Base-by-base conservation (phyloP, 2,329 filamentous ascomycete species). In the Pseudogymnoascus sp. region DNA sequence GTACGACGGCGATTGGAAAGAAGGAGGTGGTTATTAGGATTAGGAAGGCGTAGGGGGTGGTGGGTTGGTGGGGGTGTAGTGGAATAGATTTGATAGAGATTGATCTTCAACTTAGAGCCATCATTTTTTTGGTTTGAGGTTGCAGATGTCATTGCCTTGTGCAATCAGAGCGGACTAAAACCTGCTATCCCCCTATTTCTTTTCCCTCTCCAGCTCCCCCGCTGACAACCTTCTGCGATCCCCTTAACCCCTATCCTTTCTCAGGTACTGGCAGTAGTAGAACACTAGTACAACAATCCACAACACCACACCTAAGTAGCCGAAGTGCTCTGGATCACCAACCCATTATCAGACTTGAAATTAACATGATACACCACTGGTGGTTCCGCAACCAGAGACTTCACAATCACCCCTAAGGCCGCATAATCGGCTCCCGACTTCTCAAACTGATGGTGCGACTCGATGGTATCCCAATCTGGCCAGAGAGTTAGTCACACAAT, bases 391-490 rank as follows among this genome's bases (percentile, higher is more conserved):
- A 12, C 25, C 3, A 53, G 1, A 3, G 46, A 31, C 25, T 12
- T 53, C 46, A 53, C 46, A 53, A 53, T 31, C 46, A 53, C 25
- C 25, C 46, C 46, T 8, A 53, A 3, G 0, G 23, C 46, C 25
- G 23, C 25, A 53, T 31, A 53, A 18, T 53, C 46, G n/a, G 23
- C 46, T 16, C 46, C 46, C 25, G 46, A 53, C 14, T 53, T 31
- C 46, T 53, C 46, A n/a, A 53, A 53, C 46, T 7, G 46, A 53
- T 18, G 46, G 46, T 53, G 46, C 25, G 46, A 53, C 46, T 53
- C 46, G 18, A 53, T 16, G 3, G 14, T 31, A 53, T 53, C 46
- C 46, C 46, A 53, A 53, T 53, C 46, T 53, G 5, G 46, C 1
- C 23, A 7, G 21, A 9, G 25, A 7, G 8, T 53, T 31, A 53